Conservation (phyloP, 2,329 filamentous ascomycete genomes). For the Boeremia lycopersici region DNA sequence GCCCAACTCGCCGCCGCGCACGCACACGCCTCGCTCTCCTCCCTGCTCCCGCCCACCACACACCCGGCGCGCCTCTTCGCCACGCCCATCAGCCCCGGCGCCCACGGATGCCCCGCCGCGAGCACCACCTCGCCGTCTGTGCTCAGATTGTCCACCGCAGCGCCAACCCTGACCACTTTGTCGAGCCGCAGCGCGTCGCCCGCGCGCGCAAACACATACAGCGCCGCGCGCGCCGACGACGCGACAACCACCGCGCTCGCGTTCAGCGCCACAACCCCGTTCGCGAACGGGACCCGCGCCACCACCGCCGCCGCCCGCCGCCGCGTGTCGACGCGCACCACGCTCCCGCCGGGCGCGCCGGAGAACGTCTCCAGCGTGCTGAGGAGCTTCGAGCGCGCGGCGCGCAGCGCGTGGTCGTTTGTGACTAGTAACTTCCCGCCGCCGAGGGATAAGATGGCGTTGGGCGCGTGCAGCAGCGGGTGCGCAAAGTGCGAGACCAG, state of each 20-base stretch:
- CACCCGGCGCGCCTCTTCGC: slow-evolving; percentile 29
- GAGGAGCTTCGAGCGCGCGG: slow-evolving; percentile 31
- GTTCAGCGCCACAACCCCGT: slow-evolving; percentile 50
- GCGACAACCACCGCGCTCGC: slow-evolving; percentile 47
- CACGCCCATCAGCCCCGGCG: slow-evolving; percentile 36
- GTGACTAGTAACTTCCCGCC: slow-evolving; percentile 46
- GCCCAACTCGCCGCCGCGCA: slow-evolving; percentile 45
- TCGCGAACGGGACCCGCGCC: slow-evolving; percentile 49
- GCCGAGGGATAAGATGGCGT: slow-evolving; percentile 46
- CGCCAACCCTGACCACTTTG: slow-evolving; percentile 30
- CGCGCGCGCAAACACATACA: slow-evolving; percentile 44
- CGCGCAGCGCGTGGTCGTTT: slow-evolving; percentile 51
- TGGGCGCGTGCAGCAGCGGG: slow-evolving; percentile 45
- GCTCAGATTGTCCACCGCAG: slow-evolving; percentile 49
- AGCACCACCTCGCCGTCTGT: slow-evolving; percentile 46
- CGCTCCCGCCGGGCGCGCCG: slow-evolving; percentile 43
- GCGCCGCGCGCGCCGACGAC: slow-evolving; percentile 40
- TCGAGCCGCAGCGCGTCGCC: neutral
- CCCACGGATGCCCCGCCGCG: slow-evolving; percentile 51
- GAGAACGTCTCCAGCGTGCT: slow-evolving; percentile 49
- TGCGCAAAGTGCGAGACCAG: slow-evolving; percentile 43
- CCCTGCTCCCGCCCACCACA: slow-evolving; percentile 12
- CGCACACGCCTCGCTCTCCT: slow-evolving; percentile 32
- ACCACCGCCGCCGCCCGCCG: slow-evolving; percentile 26
- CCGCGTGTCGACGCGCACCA: slow-evolving; percentile 44